Base-by-base conservation (phyloP, 805 yeast genomes). In the Sungouiella thailandica region DNA sequence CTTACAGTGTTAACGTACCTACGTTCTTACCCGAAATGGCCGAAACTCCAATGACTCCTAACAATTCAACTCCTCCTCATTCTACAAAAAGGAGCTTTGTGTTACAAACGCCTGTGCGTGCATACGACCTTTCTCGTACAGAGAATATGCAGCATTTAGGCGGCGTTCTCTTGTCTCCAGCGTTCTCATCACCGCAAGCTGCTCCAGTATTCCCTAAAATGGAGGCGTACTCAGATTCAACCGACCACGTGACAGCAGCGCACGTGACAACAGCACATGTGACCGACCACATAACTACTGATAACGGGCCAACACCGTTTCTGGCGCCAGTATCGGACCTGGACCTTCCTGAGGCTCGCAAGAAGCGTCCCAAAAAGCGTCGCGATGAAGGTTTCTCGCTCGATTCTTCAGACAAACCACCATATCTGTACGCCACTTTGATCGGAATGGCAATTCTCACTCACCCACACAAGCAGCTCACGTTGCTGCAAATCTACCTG, bases 381-480 rank as follows among this genome's bases (percentile, higher is more conserved):
- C 56, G 52, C 32, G 59, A 52, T 10, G 65, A 61, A 28, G 37
- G 53, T n/a, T 66, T 65, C 41, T 59, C 60, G 18, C 78, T 80
- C 46, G 54, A 47, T 34, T 76, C 80, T 7, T 74, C 78, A 17
- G 70, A 62, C 32, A 90, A 93, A 57, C 98, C 98, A 2, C 96
- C 96, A 1, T 89, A 80, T 57, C 86, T 96, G 5, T 90, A 90
- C 54, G 98, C 98, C 3, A 81, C 88, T 33, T 70, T 90, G 39
- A 90, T 90, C 43, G 96, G 96, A 2, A 80, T 90, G 82, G 90
- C 97, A 2, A 84, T 90, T 31, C 64, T 90, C 44, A 76, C 93
- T 40, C 78, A 95, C n/a, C 79, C 80, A 1, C 67, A 65, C 19
- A 62, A 60, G 37, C 52, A 53, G 34, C 56, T 66, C 36, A 65